Evolutionary conservation across 2,329 filamentous ascomycete species (phyloP).

Genomic region (Alternaria sp.): DNA sequence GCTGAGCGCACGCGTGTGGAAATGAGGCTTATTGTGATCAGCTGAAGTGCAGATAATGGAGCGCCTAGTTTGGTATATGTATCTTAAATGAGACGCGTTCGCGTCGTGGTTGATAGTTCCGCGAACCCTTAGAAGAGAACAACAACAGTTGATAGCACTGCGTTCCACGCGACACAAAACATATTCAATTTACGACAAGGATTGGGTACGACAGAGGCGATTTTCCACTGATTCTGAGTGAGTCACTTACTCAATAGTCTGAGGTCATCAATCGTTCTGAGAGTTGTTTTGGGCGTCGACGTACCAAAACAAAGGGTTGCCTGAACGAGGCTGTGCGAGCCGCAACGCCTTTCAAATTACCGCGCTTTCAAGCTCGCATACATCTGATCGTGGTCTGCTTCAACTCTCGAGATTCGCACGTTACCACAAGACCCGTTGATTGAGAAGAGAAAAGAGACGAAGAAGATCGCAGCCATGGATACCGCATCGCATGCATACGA

Average conservation of each 20-base stretch:
- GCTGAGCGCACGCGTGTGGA: constrained; percentile 13
- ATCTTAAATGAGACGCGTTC: background rate
- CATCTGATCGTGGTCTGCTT: background rate
- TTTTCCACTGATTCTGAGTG: background rate
- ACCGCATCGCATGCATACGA: background rate
- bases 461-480: constrained; percentile 1
- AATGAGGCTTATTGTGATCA: constrained; percentile 17
- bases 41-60: constrained; percentile 10
- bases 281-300: background rate
- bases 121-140: background rate
- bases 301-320: constrained; percentile 10
- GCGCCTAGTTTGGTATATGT: constrained; percentile 1
- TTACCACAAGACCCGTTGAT: background rate
- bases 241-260: background rate
- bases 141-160: background rate
- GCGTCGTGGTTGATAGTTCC: background rate
- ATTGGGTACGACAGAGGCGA: background rate
- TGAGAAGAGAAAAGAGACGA: background rate
- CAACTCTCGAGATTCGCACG: background rate
- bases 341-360: background rate
- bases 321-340: constrained; percentile 18
- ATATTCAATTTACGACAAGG: background rate
- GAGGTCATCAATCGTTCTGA: background rate
- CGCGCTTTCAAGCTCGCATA: background rate
- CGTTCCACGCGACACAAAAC: background rate